phyloP scores from a whole-genome alignment of 257 asterid genomes.

The Craterostigma plantagineum region DNA sequence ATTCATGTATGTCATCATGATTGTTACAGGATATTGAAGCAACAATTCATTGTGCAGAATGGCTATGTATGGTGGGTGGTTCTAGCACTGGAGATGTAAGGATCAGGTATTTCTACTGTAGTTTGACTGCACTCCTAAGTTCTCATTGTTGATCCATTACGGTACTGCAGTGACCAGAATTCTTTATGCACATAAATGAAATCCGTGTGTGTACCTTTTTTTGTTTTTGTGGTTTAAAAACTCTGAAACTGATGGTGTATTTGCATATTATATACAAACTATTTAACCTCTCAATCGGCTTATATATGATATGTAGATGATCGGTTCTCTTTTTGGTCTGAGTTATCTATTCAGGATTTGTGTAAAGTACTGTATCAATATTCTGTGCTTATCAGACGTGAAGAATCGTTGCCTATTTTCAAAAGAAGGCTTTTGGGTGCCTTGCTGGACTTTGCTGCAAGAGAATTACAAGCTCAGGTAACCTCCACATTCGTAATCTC shows the following conservation, averaged over 20 bases:
- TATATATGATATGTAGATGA: too few relatives aligned
- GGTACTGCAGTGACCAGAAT: too few relatives aligned
- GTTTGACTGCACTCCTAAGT: slow-evolving; percentile 9
- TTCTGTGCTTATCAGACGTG: slow-evolving; percentile 37
- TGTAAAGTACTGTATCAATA: too few relatives aligned
- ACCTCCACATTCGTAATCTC: slow-evolving; percentile 4
- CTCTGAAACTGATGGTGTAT: too few relatives aligned
- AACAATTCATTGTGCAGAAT: slow-evolving; percentile 99
- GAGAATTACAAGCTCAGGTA: slow-evolving; percentile 95
- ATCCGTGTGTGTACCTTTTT: not conserved
- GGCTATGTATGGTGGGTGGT: slow-evolving; percentile 99
- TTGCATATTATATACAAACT: too few relatives aligned
- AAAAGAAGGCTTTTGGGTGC: slow-evolving; percentile 89
- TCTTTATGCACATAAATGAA: too few relatives aligned
- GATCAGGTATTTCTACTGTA: slow-evolving; percentile 41
- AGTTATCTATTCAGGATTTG: too few relatives aligned
- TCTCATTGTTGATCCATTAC: slow-evolving; percentile 5
- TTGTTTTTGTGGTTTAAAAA: too few relatives aligned
- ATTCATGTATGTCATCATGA: slow-evolving; percentile 23
- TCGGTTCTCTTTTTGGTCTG: too few relatives aligned
- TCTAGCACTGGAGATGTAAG: slow-evolving; percentile 90
- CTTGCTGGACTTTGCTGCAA: slow-evolving; percentile 88
- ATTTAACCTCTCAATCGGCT: too few relatives aligned
- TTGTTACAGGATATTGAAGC: slow-evolving; percentile 98
- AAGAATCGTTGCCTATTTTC: slow-evolving; percentile 80